These are phyloP conservation scores for Phlebiopsis gigantea DNA, from an alignment of 768 basidiomycete species.

Conservation along the genomic window DNA sequence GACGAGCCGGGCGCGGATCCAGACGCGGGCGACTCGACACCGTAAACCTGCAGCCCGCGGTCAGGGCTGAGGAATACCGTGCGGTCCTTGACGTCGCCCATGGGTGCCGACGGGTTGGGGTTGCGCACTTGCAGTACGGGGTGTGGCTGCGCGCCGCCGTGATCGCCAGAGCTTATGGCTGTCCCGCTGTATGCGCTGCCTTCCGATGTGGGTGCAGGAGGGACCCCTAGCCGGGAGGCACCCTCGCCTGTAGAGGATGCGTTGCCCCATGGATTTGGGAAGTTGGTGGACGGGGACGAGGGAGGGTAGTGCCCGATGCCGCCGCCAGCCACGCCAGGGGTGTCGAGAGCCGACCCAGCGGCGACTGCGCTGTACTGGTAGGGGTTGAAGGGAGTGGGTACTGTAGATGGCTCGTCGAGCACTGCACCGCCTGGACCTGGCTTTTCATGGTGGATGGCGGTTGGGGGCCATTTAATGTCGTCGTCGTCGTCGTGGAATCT, in stretches of 20 bases:
- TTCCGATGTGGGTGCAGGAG: background rate
- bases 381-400: background rate
- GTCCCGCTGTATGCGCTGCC: constrained; percentile 4
- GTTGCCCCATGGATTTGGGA: background rate
- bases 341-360: background rate
- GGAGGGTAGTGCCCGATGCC: background rate
- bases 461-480: constrained; percentile 4
- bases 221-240: background rate
- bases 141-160: background rate
- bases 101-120: background rate
- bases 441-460: constrained; percentile 2
- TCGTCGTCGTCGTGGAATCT: constrained; percentile 17
- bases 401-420: background rate
- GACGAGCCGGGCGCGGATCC: background rate
- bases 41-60: background rate
- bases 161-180: background rate
- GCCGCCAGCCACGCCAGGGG: background rate
- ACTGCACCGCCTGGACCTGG: background rate
- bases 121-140: constrained; percentile 1
- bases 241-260: background rate
- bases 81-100: constrained; percentile 1
- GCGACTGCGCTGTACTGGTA: background rate
- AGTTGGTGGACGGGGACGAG: background rate
- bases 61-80: background rate
- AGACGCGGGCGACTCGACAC: background rate